phyloP scores from a whole-genome alignment of 768 basidiomycete genomes.

The Amanita molliuscula region DNA sequence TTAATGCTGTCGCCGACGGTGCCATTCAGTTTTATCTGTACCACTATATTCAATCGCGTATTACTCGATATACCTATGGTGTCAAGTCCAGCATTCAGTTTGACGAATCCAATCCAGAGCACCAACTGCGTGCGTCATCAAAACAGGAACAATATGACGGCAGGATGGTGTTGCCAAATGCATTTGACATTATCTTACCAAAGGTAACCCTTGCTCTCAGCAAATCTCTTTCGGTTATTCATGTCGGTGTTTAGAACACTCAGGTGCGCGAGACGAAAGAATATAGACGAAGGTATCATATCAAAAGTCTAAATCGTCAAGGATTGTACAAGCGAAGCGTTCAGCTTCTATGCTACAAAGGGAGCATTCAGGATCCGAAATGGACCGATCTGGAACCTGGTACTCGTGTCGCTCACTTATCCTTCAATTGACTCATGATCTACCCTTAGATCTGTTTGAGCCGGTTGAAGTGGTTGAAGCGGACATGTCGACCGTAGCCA shows the following conservation, averaged over 20 bases:
- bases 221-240: neutral
- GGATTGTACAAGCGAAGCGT: slow-evolving; percentile 7
- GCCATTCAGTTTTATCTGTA: slow-evolving; percentile 19
- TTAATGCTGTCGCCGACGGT: slow-evolving; percentile 23
- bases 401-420: neutral
- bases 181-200: slow-evolving; percentile 10
- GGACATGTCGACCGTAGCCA: slow-evolving; percentile 4
- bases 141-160: slow-evolving; percentile 10
- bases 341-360: slow-evolving; percentile 12
- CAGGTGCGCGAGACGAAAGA: slow-evolving; percentile 14
- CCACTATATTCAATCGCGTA: slow-evolving; percentile 16
- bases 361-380: slow-evolving; percentile 2
- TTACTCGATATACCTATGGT: slow-evolving; percentile 18
- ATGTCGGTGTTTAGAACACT: slow-evolving; percentile 9
- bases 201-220: slow-evolving; percentile 4
- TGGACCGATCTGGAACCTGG: slow-evolving; percentile 5
- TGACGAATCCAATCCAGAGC: slow-evolving; percentile 13
- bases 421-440: neutral
- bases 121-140: slow-evolving; percentile 9
- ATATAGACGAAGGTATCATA: slow-evolving; percentile 10
- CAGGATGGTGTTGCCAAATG: slow-evolving; percentile 8
- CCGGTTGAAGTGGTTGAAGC: slow-evolving; percentile 2
- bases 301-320: slow-evolving; percentile 9
- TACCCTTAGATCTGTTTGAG: slow-evolving; percentile 4
- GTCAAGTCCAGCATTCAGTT: slow-evolving; percentile 11